phyloP scores from a whole-genome alignment of 352 stramenopile genomes.

The Thalassiosira hispida region DNA sequence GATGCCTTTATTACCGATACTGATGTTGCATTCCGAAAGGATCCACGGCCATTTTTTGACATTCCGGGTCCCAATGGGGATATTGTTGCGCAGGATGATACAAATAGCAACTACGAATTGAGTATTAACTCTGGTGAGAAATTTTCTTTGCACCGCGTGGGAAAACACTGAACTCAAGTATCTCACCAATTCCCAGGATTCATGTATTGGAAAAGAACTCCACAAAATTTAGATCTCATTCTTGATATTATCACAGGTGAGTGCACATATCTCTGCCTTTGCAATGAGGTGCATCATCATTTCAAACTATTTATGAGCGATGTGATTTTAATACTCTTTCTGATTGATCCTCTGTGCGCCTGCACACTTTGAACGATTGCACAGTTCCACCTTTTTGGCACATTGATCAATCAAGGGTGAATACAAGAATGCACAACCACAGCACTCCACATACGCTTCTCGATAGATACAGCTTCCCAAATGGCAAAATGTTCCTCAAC shows the following conservation, averaged over 20 bases:
- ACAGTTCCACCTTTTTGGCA: slow-evolving; percentile 22
- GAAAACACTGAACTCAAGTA: too few relatives aligned
- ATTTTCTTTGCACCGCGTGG: too few relatives aligned
- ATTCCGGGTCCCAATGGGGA: slow-evolving; percentile 2
- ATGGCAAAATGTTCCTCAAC: slow-evolving; percentile 9
- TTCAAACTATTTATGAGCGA: too few relatives aligned
- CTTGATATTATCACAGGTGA: slow-evolving; percentile 26
- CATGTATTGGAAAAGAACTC: slow-evolving; percentile 24
- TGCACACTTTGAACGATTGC: too few relatives aligned
- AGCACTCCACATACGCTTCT: slow-evolving; percentile 19
- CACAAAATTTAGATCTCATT: slow-evolving; percentile 13
- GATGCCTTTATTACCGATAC: slow-evolving; percentile 23
- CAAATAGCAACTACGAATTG: slow-evolving; percentile 7
- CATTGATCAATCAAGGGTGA: slow-evolving; percentile 27
- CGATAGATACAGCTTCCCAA: slow-evolving; percentile 9
- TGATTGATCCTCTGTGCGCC: too few relatives aligned
- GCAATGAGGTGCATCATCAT: background rate
- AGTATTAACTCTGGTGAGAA: slow-evolving; percentile 21
- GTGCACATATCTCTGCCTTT: background rate
- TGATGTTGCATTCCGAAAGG: slow-evolving; percentile 10
- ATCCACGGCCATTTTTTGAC: slow-evolving; percentile 22
- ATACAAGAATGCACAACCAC: slow-evolving; percentile 17
- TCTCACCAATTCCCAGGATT: too few relatives aligned
- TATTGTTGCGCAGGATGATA: slow-evolving; percentile 27
- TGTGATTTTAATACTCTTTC: too few relatives aligned